Base-by-base conservation (phyloP, 1,284 basidiomycete genomes). In the Exobasidium cylindrosporum region DNA sequence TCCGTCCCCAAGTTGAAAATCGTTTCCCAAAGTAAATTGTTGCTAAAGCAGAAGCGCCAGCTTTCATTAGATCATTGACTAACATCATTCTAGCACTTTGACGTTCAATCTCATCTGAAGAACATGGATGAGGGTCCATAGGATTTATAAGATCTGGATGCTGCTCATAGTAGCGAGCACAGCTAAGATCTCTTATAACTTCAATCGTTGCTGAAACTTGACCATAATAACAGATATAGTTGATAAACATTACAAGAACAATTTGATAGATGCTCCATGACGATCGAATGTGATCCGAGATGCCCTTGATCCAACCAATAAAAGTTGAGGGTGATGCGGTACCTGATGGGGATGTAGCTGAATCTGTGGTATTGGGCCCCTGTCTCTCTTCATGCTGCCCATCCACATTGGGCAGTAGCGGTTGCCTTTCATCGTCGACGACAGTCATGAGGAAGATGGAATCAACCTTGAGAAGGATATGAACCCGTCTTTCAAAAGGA, bases 251-350 rank as follows among this genome's bases (percentile, higher is more conserved):
- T 7, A 40, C 17, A 10, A 40, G 35, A 17, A 40, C 35, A 17
- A 40, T 40, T 17, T 40, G 35, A 40, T 40, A 40, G 35, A 40
- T 17, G 7, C 35, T 40, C 35, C 35, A 40, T 40, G 35, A 40
- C 35, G 7, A 7, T 17, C 35, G 35, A 40, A 40, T 17, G 17
- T 40, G 35, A 7, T 40, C 35, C 35, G 17, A 7, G 35, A 7
- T 17, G 17, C 17, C 35, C 17, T 7, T n/a, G 47, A 50, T 26
- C 23, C 67, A 65, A n/a, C 43, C 43, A 45, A 45, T 45, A 45
- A 11, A 45, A 45, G n/a, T n/a, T n/a, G n/a, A n/a, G n/a, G n/a
- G n/a, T n/a, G n/a, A 6, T 7, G 40, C 3, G 11, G 23, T 29
- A 23, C 32, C 7, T 31, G 28, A 32, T 11, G 28, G 11, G 11